phyloP scores from a whole-genome alignment of 495 filamentous ascomycete species.

The Trypethelium eluteriae region DNA sequence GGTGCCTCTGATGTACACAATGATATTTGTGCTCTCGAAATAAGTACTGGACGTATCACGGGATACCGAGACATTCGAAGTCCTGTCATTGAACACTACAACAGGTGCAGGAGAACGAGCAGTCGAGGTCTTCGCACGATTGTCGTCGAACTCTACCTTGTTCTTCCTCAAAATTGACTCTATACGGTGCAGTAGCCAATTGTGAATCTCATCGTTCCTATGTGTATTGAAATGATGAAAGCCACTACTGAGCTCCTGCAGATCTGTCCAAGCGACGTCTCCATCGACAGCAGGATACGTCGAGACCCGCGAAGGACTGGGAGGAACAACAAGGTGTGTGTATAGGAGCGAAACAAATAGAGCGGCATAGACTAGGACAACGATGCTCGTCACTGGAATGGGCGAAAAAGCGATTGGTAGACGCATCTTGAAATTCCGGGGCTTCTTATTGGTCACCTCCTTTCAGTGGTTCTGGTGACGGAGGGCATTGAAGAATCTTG shows the following conservation, averaged over 20 bases:
- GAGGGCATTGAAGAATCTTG: not conserved
- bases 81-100: slow-evolving; percentile 67
- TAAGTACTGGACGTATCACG: slow-evolving; percentile 51
- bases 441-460: slow-evolving; percentile 5
- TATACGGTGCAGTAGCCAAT: slow-evolving; percentile 68
- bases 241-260: slow-evolving; percentile 61
- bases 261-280: slow-evolving; percentile 77
- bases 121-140: not conserved
- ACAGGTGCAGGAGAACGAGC: slow-evolving; percentile 31
- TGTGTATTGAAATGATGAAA: slow-evolving; percentile 87
- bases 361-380: slow-evolving; percentile 33
- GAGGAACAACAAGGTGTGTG: slow-evolving; percentile 66
- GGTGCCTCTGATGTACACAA: slow-evolving; percentile 80
- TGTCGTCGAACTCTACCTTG: slow-evolving; percentile 30
- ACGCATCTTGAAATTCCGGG: not conserved
- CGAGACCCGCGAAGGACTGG: slow-evolving; percentile 51
- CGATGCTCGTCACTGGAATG: slow-evolving; percentile 36
- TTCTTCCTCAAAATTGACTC: slow-evolving; percentile 57
- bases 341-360: slow-evolving; percentile 48
- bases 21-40: slow-evolving; percentile 87
- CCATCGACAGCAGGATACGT: slow-evolving; percentile 59
- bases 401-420: slow-evolving; percentile 51
- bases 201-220: slow-evolving; percentile 69
- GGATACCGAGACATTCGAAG: slow-evolving; percentile 66
- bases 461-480: not conserved